Evolutionary conservation across 331 rosid species (phyloP), one percentile per base, ranked within the genome.

Genomic region (Cydonia oblonga): DNA sequence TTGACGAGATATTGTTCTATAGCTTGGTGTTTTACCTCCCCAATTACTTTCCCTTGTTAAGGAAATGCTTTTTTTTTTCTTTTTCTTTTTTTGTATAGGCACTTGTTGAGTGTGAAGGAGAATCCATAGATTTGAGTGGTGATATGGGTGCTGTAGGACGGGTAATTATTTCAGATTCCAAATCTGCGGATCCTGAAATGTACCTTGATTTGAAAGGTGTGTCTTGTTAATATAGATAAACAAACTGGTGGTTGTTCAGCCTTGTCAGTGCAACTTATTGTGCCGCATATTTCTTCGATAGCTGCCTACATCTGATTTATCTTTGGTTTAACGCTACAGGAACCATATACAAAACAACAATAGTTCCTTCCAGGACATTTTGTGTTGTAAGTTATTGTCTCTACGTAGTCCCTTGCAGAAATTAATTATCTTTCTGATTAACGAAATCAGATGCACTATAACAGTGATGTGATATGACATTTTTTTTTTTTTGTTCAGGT

Each of bases 111-210:
- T 90, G 98, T 81, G 96, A 91, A 89, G 96, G 93, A 79, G 93
- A 86, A 76, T 89, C 98, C 40, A 91, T 93, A 78, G 96, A 93
- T 80, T 84, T 89, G 84, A 87, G 92, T 70, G 97, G 98, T 11
- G 98, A 93, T 80, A 69, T 93, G 81, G 98, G 98, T 13, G 90
- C 93, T 70, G 95, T 89, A 54, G 98, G 98, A 59, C 89, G 96
- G 69, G 58, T 93, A 66, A 72, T 93, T 7, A 69, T 93, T 76
- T 89, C 96, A 28, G 89, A 90, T 78, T 49, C 88, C 35, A 78
- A 82, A 52, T 84, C 87, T 33, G 89, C 81, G 49, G 82, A 86
- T 79, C 85, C 73, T 19, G 95, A 89, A 76, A 83, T 93, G 90
- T 83, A 44, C 82, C 77, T 93, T 64, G 98, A 93, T 82, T 82